These are phyloP conservation scores for Ligustrum vulgare DNA, from an alignment of 257 asterid species.

Conservation along the genomic window DNA sequence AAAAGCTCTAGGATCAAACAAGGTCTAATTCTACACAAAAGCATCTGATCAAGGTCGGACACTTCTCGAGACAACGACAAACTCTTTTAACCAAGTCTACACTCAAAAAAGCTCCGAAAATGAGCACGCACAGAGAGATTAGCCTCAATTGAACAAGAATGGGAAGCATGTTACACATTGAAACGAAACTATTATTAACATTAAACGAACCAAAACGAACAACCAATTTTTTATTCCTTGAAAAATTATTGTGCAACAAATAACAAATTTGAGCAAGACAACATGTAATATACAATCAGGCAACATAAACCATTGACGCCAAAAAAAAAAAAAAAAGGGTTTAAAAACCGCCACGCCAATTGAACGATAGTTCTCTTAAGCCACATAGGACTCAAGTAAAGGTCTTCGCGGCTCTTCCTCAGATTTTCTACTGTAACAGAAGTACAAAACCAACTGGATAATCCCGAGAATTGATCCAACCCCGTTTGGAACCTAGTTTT, in stretches of 20 bases:
- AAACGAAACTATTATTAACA: neutral
- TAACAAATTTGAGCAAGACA: neutral
- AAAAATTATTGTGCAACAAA: neutral
- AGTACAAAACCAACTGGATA: slow-evolving; percentile 66
- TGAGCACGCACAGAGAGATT: neutral
- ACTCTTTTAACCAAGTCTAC: no score
- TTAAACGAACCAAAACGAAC: neutral
- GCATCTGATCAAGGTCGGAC: no score
- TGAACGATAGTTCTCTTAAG: neutral
- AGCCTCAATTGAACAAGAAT: neutral
- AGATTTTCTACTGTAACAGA: slow-evolving; percentile 44
- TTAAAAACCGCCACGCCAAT: neutral
- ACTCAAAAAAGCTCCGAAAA: no score
- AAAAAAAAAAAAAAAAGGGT: neutral
- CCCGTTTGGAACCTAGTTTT: slow-evolving; percentile 75
- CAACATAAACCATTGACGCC: neutral
- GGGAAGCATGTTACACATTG: neutral
- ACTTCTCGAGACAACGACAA: no score
- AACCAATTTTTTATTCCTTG: neutral
- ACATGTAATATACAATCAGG: neutral
- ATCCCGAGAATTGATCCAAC: slow-evolving; percentile 79
- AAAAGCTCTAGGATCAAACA: no score
- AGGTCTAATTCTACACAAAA: no score
- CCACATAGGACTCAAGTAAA: slow-evolving; percentile 61
- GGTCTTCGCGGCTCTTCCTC: slow-evolving; percentile 44